Evolutionary conservation across 371 early-diverging fungal genomes (phyloP), one percentile per base, ranked within the genome.

Genomic region (Umbelopsis sp.): DNA sequence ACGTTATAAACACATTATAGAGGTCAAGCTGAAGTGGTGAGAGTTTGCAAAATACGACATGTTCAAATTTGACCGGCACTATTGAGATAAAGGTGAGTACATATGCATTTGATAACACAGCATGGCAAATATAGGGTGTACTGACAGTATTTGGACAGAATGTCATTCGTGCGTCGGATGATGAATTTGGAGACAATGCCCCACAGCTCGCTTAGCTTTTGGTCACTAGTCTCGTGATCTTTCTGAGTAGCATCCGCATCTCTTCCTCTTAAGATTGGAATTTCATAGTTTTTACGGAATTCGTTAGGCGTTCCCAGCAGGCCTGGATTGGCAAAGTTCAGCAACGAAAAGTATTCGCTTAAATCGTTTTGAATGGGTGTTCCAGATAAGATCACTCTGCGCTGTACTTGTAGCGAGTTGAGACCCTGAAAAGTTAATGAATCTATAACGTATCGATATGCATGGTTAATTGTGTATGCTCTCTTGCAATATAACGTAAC

Each of bases 311-410:
- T 88, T 44, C 99, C 99, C n/a, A 99, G 87, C n/a, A 97, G 81
- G 5, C 94, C 94, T 10, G 99, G 99, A 65, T 94, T 94, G 2
- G 96, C 96, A 72, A 98, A 98, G 65, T 97, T 96, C 35, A 99
- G 78, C 48, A 99, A 77, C 18, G 92, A 87, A 80, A 97, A 98
- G 74, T 98, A 97, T 79, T 99, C 99, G 37, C 92, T 92, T 50
- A 99, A 77, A 77, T 97, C 97, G 72, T 99, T 99, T 86, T 98
- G 99, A 62, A 99, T 96, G 0, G 99, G 99, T 7, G 99, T 99
- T 8, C 99, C 99, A 0, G 99, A 95, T 16, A 99, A 78, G 72
- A 97, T 96, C 7, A 98, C 94, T 64, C 97, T 86, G 12, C 95
- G 83, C 71, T 91, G 88, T 1, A 96, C 95, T 67, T 92, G 89